These are phyloP conservation scores for Teunomyces panamensis DNA, from an alignment of 805 yeast species.

Conservation along the genomic window DNA sequence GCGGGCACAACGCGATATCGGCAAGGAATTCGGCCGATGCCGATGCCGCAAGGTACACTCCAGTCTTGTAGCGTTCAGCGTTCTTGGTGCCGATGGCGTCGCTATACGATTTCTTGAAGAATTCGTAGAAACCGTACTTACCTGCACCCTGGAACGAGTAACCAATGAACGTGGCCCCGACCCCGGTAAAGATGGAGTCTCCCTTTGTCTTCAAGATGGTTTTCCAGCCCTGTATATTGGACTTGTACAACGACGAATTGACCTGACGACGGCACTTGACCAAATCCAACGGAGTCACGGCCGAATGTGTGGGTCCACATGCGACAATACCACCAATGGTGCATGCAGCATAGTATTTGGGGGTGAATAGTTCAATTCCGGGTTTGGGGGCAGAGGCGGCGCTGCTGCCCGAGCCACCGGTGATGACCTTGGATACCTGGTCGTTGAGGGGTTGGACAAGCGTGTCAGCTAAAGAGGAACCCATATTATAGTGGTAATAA, in stretches of 20 bases:
- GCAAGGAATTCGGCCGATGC: constrained; percentile 95
- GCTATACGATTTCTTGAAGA: constrained; percentile 77
- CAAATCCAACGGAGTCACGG: constrained; percentile 88
- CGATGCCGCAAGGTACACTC: constrained; percentile 75
- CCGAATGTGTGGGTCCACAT: constrained; percentile 95
- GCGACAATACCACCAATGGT: constrained; percentile 79
- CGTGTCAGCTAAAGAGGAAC: constrained; percentile 22
- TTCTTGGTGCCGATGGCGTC: constrained; percentile 60
- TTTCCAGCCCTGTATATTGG: constrained; percentile 80
- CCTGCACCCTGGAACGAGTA: constrained; percentile 97
- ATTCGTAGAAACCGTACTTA: constrained; percentile 93
- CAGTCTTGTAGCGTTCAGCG: constrained; percentile 65
- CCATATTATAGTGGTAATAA: constrained; percentile 2
- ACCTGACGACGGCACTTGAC: constrained; percentile 95
- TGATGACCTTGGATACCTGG: constrained; percentile 15
- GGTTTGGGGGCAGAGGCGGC: constrained; percentile 10
- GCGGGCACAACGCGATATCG: constrained; percentile 86
- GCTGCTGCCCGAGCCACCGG: constrained; percentile 4
- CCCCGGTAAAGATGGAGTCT: constrained; percentile 77
- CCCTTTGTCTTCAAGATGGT: constrained; percentile 76
- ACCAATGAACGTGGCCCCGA: constrained; percentile 90
- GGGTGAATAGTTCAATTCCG: constrained; percentile 51
- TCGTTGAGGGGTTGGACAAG: constrained; percentile 31
- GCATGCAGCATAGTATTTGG: constrained; percentile 69
- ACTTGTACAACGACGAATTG: constrained; percentile 63